A percentile compares a stretch with the other conserved stretches of the same genome.
Evolutionary conservation across 73 alveolate genomes (phyloP).

Genomic region (Tetrahymena thermophila): DNA sequence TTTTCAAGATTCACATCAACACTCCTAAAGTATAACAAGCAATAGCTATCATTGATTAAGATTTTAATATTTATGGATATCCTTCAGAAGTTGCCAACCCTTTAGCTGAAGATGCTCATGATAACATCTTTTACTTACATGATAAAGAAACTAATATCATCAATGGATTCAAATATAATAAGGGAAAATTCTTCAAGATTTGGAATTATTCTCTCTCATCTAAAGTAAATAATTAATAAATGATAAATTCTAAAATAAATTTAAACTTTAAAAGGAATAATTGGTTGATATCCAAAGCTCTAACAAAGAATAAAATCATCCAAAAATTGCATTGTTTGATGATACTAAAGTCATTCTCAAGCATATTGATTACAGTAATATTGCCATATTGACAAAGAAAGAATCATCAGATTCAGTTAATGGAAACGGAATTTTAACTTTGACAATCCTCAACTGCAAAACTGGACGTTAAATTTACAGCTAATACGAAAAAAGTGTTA

Average conservation of each 20-base stretch:
- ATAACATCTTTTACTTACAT: neutral
- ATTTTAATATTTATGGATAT: neutral
- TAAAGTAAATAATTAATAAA: neutral
- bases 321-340: conserved; percentile 39
- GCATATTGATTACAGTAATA: conserved; percentile 30
- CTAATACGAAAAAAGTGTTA: conserved; percentile 9
- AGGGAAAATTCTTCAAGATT: neutral
- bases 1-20: neutral
- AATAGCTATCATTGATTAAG: neutral
- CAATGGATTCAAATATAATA: neutral
- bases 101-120: neutral
- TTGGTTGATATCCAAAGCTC: neutral
- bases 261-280: neutral
- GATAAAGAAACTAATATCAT: neutral
- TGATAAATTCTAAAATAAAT: too few species aligned
- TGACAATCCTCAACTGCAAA: conserved; percentile 13
- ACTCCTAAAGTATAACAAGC: neutral
- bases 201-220: neutral
- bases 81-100: neutral
- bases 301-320: conserved; percentile 4
- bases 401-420: neutral
- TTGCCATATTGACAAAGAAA: conserved; percentile 25
- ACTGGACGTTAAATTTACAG: conserved; percentile 23
- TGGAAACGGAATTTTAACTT: conserved; percentile 5
- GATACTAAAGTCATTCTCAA: conserved; percentile 33